These are phyloP conservation scores for Russula virescens DNA, from an alignment of 768 basidiomycete species.

Conservation along the genomic window DNA sequence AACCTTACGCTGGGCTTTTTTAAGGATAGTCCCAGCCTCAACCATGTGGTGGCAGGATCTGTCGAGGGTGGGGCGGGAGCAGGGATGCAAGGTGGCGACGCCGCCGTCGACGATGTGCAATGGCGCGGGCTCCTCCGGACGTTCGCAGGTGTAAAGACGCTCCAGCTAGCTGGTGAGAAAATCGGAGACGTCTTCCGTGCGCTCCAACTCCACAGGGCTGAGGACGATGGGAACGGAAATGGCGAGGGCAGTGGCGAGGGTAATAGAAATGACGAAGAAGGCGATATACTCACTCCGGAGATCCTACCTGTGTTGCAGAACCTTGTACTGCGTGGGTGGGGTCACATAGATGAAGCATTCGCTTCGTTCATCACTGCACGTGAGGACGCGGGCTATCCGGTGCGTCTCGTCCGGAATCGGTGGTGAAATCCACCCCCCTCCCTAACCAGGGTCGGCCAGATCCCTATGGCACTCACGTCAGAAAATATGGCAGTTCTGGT, in stretches of 20 bases:
- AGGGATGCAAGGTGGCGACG: too few species aligned
- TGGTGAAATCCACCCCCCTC: background rate
- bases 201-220: background rate
- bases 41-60: too few species aligned
- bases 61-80: too few species aligned
- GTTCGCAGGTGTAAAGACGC: background rate
- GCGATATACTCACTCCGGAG: too few species aligned
- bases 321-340: background rate
- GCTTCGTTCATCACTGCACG: background rate
- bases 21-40: too few species aligned
- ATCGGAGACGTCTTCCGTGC: slow-evolving; percentile 1
- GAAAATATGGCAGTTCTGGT: too few species aligned
- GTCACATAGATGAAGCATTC: background rate
- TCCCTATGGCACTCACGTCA: too few species aligned
- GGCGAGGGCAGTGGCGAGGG: too few species aligned
- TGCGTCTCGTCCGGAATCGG: background rate
- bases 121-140: background rate
- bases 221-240: background rate
- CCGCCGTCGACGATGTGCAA: background rate
- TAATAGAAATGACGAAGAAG: background rate
- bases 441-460: too few species aligned
- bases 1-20: too few species aligned
- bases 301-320: background rate
- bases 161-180: background rate
- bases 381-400: background rate